Base-by-base conservation (phyloP, 2,329 filamentous ascomycete species). In the Colletotrichum sp. region DNA sequence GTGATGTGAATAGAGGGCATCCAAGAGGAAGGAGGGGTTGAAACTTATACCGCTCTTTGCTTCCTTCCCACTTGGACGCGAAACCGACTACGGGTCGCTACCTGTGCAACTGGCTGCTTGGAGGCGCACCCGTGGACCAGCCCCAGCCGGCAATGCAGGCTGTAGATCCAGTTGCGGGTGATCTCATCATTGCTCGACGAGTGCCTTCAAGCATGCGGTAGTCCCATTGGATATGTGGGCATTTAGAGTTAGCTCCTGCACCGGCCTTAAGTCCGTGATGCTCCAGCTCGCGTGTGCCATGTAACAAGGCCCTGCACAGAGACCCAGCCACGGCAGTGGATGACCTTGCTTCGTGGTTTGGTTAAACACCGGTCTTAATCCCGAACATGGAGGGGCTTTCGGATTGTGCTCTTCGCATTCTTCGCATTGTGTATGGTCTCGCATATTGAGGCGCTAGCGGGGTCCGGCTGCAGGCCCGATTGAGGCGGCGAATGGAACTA, bases 131-230 rank as follows among this genome's bases (percentile, higher is more conserved):
- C 44, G n/a, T 52, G 44, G 44, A 52, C 44, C 44, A 68, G 19
- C 29, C 16, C 39, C n/a, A 39, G 34, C 29, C 36, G 22, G 44
- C 44, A 49, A 49, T 32, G 30, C 52, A 55, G 22, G 30, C 36
- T 30, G 62, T 32, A 55, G 36, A 27, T 66, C 29, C 13, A 49
- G 30, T 32, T 29, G 8, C 27, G 19, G 32, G 44, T 76, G 73
- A 72, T 68, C 27, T 76, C 69, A 72, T 72, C 13, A 39, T 68
- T 63, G 39, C 63, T 68, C 32, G 27, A 36, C 13, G 61, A 75
- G 34, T 52, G 19, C 29, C 27, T 22, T 4, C 34, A 16, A 36
- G 22, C 19, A 11, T 4, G 15, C 16, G 16, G n/a, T 32, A 52
- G 62, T 59, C 44, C 57, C 49, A 61, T 57, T 73, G 73, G 73